Percentiles rank a stretch among this genome's conserved stretches.
Conservation (phyloP, 805 yeast genomes). For the Isabelozyma pseudorhagii region DNA sequence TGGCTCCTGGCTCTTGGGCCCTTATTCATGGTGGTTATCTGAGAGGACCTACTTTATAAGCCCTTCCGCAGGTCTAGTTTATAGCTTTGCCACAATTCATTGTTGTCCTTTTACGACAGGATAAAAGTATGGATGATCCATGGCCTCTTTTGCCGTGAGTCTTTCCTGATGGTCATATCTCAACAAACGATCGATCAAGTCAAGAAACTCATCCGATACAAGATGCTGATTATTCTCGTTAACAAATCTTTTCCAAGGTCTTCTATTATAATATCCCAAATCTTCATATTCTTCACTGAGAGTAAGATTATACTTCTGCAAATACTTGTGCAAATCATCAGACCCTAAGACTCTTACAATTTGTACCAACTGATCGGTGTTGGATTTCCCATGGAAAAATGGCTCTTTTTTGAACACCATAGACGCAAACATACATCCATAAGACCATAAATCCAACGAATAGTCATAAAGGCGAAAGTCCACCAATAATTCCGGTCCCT, state of each 20-base stretch:
- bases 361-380: conserved; percentile 87
- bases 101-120: conserved; percentile 11
- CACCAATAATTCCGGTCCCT: conserved; percentile 87
- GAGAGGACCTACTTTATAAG: too few species aligned
- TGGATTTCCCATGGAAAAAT: conserved; percentile 87
- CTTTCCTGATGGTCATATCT: conserved; percentile 86
- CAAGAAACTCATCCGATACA: conserved; percentile 56
- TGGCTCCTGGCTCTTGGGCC: too few species aligned
- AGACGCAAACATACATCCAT: conserved; percentile 88
- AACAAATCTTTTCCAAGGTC: conserved; percentile 64
- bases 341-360: conserved; percentile 88
- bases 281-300: conserved; percentile 79
- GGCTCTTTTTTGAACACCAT: conserved; percentile 89
- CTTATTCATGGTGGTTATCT: too few species aligned
- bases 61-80: too few species aligned
- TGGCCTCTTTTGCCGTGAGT: conserved; percentile 84
- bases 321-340: conserved; percentile 63
- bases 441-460: conserved; percentile 86
- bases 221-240: conserved; percentile 51
- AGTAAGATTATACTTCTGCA: conserved; percentile 64
- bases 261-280: conserved; percentile 62
- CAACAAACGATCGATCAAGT: conserved; percentile 68
- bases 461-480: conserved; percentile 84
- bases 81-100: background rate
- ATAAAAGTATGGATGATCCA: conserved; percentile 67